phyloP scores from a whole-genome alignment of 345 rosid genomes.

The Brassica nigra region DNA sequence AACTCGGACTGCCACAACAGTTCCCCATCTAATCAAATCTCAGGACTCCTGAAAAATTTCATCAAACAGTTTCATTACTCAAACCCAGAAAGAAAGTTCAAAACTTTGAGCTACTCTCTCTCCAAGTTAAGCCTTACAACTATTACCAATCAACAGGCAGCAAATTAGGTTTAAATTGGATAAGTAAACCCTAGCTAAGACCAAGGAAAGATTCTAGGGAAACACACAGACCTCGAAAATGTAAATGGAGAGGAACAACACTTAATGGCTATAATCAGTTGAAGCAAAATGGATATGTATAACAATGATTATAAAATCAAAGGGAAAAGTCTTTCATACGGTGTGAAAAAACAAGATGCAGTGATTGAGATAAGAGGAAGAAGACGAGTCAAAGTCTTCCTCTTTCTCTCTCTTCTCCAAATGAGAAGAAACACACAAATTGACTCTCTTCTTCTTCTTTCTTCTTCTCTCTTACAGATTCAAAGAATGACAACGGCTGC shows the following conservation, averaged over 20 bases:
- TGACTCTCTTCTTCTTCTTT: conserved; percentile 20
- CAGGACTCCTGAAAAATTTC: conserved; percentile 32
- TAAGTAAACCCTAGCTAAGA: conserved; percentile 30
- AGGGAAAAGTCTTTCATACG: conserved; percentile 32
- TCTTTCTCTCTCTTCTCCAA: conserved; percentile 33
- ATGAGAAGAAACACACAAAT: conserved; percentile 8
- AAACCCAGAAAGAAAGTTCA: conserved; percentile 21
- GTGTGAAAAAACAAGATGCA: conserved; percentile 18
- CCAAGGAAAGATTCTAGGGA: conserved; percentile 1
- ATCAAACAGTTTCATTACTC: not conserved
- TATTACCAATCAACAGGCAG: not conserved
- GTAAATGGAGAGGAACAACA: not conserved
- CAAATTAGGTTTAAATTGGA: not conserved
- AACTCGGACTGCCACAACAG: conserved; percentile 64
- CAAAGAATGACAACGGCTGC: conserved; percentile 23
- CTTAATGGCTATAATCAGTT: conserved; percentile 11
- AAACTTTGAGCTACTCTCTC: conserved; percentile 12
- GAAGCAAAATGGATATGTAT: conserved; percentile 3
- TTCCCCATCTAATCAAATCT: conserved; percentile 64
- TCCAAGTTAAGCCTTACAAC: conserved; percentile 8
- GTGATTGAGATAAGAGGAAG: conserved; percentile 21
- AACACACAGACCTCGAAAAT: conserved; percentile 25
- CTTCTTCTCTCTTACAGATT: conserved; percentile 1
- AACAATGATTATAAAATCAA: not conserved
- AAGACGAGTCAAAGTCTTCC: conserved; percentile 41